Evolutionary conservation across 202 grass and related monocot genomes (phyloP), one percentile per base, ranked within the genome.

Genomic region (Setaria italica): DNA sequence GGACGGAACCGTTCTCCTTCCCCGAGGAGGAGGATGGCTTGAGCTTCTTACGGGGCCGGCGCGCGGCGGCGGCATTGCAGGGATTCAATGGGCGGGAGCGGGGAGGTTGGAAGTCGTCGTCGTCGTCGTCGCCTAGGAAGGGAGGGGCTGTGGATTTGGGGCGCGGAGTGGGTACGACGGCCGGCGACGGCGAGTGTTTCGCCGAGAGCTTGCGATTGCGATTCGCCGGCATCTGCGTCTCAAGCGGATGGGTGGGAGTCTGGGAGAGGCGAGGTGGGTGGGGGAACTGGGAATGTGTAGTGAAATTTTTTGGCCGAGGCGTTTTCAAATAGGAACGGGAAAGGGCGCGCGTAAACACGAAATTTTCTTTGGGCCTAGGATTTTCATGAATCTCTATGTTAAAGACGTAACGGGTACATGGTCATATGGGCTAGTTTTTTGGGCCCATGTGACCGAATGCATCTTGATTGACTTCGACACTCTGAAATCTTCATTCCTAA

Each of bases 91-190:
- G 62, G 49, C 81, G 84, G 41, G 62, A 62, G 49, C 59, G 79
- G 65, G 62, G 88, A 77, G 88, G 91, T 78, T 88, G 90, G 72
- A 99, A 99, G 90, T 92, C 91, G 79, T 92, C 91, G 62, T 79
- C 88, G 32, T 83, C 89, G 11, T 41, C 32, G 72, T 50, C n/a
- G 15, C 63, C 43, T 35, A 29, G 48, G 55, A 30, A 76, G 39
- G 39, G 11, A 7, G 62, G 41, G 42, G 77, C 13, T 67, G 70
- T 70, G 73, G 73, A n/a, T 56, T 49, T 82, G 47, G 57, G 10
- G 7, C 46, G 39, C 39, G 57, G 32, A 1, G 62, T 14, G 42
- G 56, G 39, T 13, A 17, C 62, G 2, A 6, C 45, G 45, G 25
- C 19, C 47, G 63, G 78, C 63, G 63, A 54, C 33, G 48, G 83